Percentiles rank a stretch among this genome's conserved stretches.
These are phyloP conservation scores for Rhodocollybia butyracea DNA, from an alignment of 768 basidiomycete genomes.

Conservation along the genomic window DNA sequence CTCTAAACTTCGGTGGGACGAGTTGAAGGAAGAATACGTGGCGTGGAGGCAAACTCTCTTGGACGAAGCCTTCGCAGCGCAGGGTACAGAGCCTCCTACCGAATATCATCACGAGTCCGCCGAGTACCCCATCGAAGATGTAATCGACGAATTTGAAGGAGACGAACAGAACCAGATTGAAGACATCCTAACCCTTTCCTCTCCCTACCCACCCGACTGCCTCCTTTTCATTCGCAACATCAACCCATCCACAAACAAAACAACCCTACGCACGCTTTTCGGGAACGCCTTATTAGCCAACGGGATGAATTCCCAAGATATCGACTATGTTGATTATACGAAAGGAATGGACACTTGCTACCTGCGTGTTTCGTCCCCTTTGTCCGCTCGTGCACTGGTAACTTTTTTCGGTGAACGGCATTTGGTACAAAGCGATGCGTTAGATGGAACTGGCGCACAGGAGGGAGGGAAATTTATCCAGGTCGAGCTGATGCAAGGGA, in stretches of 20 bases:
- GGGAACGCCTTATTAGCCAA: slow-evolving; percentile 30
- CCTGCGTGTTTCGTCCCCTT: slow-evolving; percentile 58
- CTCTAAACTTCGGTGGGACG: slow-evolving; percentile 59
- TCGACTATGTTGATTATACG: slow-evolving; percentile 75
- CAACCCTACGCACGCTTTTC: slow-evolving; percentile 65
- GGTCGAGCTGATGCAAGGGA: slow-evolving; percentile 59
- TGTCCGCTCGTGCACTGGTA: slow-evolving; percentile 42
- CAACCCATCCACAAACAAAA: slow-evolving; percentile 78
- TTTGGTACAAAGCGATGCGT: slow-evolving; percentile 43
- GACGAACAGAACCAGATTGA: neutral
- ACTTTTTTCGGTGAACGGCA: slow-evolving; percentile 36
- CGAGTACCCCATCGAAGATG: neutral
- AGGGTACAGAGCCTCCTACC: slow-evolving; percentile 15
- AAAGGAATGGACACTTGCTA: slow-evolving; percentile 78
- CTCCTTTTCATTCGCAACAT: slow-evolving; percentile 70
- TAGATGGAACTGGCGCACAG: slow-evolving; percentile 49
- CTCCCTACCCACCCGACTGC: slow-evolving; percentile 48
- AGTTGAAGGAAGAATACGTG: slow-evolving; percentile 68
- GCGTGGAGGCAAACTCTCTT: slow-evolving; percentile 54
- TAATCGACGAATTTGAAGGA: neutral
- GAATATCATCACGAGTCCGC: neutral
- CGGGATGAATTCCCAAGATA: slow-evolving; percentile 1
- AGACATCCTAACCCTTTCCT: neutral
- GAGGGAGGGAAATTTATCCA: slow-evolving; percentile 25
- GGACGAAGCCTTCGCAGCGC: slow-evolving; percentile 30